Conservation (phyloP, 805 yeast species). For the Candida ponderosae region DNA sequence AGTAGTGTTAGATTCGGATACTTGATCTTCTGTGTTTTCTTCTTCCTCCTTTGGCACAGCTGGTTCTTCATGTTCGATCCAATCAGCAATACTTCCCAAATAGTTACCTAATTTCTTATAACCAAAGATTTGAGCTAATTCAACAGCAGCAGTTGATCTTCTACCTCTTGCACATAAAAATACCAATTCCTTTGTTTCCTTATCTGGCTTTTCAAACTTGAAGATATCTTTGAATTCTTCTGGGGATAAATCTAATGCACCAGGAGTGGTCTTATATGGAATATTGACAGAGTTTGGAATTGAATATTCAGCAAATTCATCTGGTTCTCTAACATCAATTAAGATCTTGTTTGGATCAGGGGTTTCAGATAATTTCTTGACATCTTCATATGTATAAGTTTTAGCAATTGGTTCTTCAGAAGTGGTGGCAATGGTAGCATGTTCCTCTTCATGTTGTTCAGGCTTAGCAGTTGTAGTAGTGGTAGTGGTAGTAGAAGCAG, state of each 20-base stretch:
- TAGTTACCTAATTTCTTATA: constrained; percentile 80
- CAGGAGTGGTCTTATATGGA: constrained; percentile 87
- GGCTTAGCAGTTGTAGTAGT: constrained; percentile 1
- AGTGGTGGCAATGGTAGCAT: not conserved
- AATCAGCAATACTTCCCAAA: constrained; percentile 80
- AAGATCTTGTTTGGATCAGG: constrained; percentile 47
- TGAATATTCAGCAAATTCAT: constrained; percentile 59
- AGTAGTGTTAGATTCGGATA: not conserved
- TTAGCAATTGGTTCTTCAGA: constrained; percentile 28
- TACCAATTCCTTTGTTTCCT: constrained; percentile 56
- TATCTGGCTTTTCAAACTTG: constrained; percentile 73
- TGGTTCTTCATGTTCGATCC: constrained; percentile 44
- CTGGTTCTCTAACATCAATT: constrained; percentile 91
- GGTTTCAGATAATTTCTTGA: constrained; percentile 34
- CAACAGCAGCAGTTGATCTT: constrained; percentile 86
- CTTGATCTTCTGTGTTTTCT: constrained; percentile 2
- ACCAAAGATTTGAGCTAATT: constrained; percentile 85
- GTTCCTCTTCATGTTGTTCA: constrained; percentile 6
- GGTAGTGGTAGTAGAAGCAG: not conserved
- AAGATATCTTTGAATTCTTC: constrained; percentile 79
- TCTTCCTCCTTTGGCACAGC: constrained; percentile 11
- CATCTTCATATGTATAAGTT: constrained; percentile 42
- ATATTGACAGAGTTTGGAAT: constrained; percentile 83
- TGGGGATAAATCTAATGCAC: constrained; percentile 72
- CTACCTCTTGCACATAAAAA: constrained; percentile 93